Percentiles rank a stretch among this genome's conserved stretches.
These are phyloP conservation scores for Boletus speciosus DNA, from an alignment of 768 basidiomycete species.

Conservation along the genomic window DNA sequence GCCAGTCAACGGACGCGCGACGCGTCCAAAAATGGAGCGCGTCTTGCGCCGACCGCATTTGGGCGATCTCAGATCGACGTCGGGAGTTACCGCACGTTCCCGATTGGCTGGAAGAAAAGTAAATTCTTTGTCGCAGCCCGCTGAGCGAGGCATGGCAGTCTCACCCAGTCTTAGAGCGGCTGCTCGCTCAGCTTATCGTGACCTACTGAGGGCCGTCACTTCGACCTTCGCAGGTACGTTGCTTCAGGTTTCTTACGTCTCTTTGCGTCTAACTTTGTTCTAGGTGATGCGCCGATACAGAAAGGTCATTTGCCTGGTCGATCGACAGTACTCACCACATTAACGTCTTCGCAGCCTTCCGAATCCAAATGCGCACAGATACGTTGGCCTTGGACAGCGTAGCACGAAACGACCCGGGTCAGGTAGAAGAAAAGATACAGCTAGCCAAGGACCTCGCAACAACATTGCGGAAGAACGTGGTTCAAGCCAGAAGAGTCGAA, in stretches of 20 bases:
- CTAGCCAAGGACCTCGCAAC: constrained; percentile 69
- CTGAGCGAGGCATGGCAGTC: constrained; percentile 44
- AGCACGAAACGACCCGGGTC: constrained; percentile 41
- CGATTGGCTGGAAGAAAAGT: constrained; percentile 13
- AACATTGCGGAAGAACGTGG: constrained; percentile 77
- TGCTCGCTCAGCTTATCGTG: constrained; percentile 72
- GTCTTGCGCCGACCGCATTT: constrained; percentile 36
- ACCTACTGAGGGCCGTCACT: constrained; percentile 62
- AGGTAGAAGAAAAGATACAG: constrained; percentile 52
- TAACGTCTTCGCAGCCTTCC: constrained; percentile 55
- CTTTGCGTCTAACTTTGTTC: not conserved
- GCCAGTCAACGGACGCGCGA: constrained; percentile 25
- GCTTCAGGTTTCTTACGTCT: not conserved
- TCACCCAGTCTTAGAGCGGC: constrained; percentile 56
- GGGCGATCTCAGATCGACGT: constrained; percentile 34
- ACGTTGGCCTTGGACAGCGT: constrained; percentile 37
- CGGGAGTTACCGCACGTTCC: constrained; percentile 12
- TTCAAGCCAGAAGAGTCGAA: constrained; percentile 63
- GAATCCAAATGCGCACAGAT: constrained; percentile 62
- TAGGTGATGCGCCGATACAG: constrained; percentile 57
- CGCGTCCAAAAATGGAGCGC: constrained; percentile 38
- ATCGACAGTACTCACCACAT: not conserved
- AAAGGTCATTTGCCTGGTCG: constrained; percentile 34
- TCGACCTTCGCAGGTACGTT: constrained; percentile 60
- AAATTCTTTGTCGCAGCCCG: not conserved